A percentile compares a stretch with the other conserved stretches of the same genome.
Evolutionary conservation across 345 rosid species (phyloP).

Genomic region (Melastoma malabathricum): DNA sequence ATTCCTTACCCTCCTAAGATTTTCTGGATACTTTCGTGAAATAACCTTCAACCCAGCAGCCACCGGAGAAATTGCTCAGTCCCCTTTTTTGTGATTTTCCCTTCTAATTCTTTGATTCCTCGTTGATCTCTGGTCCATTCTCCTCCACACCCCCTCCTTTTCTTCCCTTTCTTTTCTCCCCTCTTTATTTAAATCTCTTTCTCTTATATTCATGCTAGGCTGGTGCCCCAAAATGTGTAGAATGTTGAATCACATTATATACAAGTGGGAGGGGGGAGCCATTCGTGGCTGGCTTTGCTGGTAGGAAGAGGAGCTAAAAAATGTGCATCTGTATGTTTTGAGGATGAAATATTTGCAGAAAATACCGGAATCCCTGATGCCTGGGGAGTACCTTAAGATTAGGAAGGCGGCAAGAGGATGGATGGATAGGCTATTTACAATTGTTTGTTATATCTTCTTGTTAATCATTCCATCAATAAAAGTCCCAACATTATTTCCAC

Average conservation of each 20-base stretch:
- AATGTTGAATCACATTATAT: slow-evolving; percentile 12
- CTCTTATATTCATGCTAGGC: slow-evolving; percentile 24
- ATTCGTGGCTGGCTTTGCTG: slow-evolving; percentile 18
- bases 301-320: slow-evolving; percentile 28
- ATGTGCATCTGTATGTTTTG: slow-evolving; percentile 39
- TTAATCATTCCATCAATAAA: slow-evolving; percentile 39
- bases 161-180: slow-evolving; percentile 1
- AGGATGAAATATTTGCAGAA: not conserved
- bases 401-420: slow-evolving; percentile 31
- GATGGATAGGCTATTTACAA: slow-evolving; percentile 24
- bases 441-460: slow-evolving; percentile 4
- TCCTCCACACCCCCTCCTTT: slow-evolving; percentile 13
- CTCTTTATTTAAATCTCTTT: slow-evolving; percentile 4
- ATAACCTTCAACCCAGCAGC: slow-evolving; percentile 24
- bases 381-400: slow-evolving; percentile 32
- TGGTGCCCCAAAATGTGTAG: slow-evolving; percentile 24
- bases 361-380: slow-evolving; percentile 8
- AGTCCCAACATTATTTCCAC: slow-evolving; percentile 16
- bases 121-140: slow-evolving; percentile 32
- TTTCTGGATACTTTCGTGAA: slow-evolving; percentile 23
- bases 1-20: slow-evolving; percentile 18
- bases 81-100: slow-evolving; percentile 25
- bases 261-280: no score
- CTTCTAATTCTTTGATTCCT: slow-evolving; percentile 51
- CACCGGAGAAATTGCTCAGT: slow-evolving; percentile 19